phyloP scores from a whole-genome alignment of 495 filamentous ascomycete species.

The Hypoxylon fragiforme region DNA sequence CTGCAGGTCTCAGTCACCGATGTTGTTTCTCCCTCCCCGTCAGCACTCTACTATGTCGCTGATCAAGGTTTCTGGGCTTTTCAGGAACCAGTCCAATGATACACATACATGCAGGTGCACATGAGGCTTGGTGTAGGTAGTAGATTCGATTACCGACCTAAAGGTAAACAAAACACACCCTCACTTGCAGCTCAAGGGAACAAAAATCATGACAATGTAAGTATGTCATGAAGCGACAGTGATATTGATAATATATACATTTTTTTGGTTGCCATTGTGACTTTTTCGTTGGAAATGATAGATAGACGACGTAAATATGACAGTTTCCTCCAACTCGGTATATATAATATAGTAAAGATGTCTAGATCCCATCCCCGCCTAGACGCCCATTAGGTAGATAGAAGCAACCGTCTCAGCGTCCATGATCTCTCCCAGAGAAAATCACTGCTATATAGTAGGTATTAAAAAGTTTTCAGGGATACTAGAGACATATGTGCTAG shows the following conservation, averaged over 20 bases:
- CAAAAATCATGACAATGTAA: too few relatives aligned
- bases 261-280: too few relatives aligned
- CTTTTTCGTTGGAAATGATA: conserved; percentile 23
- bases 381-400: conserved; percentile 8
- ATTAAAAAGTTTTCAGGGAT: conserved; percentile 22
- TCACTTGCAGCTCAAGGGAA: too few relatives aligned
- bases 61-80: conserved; percentile 2
- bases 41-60: conserved; percentile 27
- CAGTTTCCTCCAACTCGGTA: not conserved
- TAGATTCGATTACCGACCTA: too few relatives aligned
- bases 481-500: conserved; percentile 13
- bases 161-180: too few relatives aligned
- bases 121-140: not conserved
- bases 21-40: conserved; percentile 15
- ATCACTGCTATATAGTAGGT: too few relatives aligned
- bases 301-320: not conserved
- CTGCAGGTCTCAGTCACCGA: conserved; percentile 16
- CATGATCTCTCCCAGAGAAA: conserved; percentile 11
- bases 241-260: too few relatives aligned
- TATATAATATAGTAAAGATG: conserved; percentile 15
- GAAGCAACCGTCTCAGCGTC: not conserved
- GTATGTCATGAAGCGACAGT: too few relatives aligned
- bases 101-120: too few relatives aligned
- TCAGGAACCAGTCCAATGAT: conserved; percentile 2
- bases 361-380: not conserved